Evolutionary conservation across 768 basidiomycete species (phyloP), one percentile per base, ranked within the genome.

Genomic region (Filobasidium floriforme): DNA sequence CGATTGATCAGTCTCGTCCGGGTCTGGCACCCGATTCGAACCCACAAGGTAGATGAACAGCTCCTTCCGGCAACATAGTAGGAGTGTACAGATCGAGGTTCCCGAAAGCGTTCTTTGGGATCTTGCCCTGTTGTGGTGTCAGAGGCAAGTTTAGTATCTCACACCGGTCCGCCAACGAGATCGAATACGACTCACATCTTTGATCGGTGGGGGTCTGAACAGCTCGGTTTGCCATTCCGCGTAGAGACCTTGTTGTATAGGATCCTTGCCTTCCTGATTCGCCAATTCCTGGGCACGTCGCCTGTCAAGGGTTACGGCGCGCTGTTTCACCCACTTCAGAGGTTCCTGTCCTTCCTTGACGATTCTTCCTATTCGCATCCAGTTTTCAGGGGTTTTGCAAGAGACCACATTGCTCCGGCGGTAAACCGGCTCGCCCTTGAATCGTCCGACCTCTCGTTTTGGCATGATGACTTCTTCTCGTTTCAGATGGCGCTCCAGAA

Each of bases 71-170:
- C 37, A 98, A 82, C 96, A 99, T 99, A 3, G 90, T 87, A 32
- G 90, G 88, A 28, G 89, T 90, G 77, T 94, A 99, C 28, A 99
- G 80, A 79, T 99, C 94, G 69, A 99, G 89, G 76, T 97, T 99
- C 19, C 94, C 94, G 76, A 94, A 99, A 69, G 87, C 85, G 73
- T 99, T 99, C 80, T 90, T 93, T 7, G 92, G 92, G 37, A 99
- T 84, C 75, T 85, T 86, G 40, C 94, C 94, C 93, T 98, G 73
- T 29, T 46, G 12, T 19, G 26, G 46, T 59, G 52, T 41, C 37
- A 6, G 37, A 46, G 60, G 18, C n/a, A 44, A 12, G 32, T 57
- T 28, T n/a, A 41, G 51, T 24, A 49, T 18, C n/a, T 19, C 15
- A 7, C 52, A 24, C 19, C 7, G 5, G 10, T 3, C 1, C 28